phyloP scores from a whole-genome alignment of 2,329 filamentous ascomycete genomes.

The Microsporum canis region DNA sequence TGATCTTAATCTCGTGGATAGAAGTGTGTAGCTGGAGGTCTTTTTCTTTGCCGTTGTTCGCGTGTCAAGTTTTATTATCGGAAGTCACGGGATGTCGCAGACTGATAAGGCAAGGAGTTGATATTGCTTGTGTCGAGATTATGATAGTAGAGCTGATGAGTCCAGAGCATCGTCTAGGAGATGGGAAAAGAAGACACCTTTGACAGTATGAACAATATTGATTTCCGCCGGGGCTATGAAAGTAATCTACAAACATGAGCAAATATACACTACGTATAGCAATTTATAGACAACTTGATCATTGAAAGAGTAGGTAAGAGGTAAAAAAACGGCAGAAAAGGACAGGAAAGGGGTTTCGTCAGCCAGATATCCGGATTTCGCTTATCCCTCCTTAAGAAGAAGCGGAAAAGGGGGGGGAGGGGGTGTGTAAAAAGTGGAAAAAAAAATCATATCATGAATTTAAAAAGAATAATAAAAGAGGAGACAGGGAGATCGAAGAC shows the following conservation, averaged over 20 bases:
- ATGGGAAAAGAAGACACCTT: no score
- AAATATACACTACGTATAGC: neutral
- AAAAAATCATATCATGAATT: slow-evolving; percentile 4
- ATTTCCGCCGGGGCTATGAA: no score
- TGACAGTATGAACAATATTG: no score
- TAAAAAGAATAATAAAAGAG: neutral
- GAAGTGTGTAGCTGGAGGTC: neutral
- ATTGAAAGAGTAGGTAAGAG: neutral
- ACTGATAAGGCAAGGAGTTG: neutral
- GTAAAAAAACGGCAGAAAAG: neutral
- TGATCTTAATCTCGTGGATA: neutral
- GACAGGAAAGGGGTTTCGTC: neutral
- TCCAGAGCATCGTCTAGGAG: neutral
- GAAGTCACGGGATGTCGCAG: neutral
- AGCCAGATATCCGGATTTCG: neutral
- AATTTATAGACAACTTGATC: neutral
- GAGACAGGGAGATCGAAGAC: neutral
- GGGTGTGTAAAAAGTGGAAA: neutral
- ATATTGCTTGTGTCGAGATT: neutral
- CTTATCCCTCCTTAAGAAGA: neutral
- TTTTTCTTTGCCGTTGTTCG: neutral
- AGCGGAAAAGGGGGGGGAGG: neutral
- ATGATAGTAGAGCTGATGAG: neutral
- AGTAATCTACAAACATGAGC: no score
- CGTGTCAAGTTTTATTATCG: neutral